Base-by-base conservation (phyloP, 805 yeast species). In the Debaryomyces hansenii region DNA sequence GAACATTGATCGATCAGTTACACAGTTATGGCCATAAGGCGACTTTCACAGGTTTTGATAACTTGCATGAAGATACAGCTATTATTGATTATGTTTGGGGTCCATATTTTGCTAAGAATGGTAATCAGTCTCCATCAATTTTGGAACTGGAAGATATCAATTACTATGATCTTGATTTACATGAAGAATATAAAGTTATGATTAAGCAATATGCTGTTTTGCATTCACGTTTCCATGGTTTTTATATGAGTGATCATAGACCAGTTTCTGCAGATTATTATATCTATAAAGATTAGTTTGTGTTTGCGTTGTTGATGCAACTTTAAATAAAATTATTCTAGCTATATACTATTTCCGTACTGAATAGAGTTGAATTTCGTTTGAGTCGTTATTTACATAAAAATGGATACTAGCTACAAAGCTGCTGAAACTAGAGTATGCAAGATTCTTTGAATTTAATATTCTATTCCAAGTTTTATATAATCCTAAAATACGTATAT, bases 31-130 rank as follows among this genome's bases (percentile, higher is more conserved):
- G 83, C 0, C 69, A 67, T 47, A 50, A 51, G 16, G 50, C 64
- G 20, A 79, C 84, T 0, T 78, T 69, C 49, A 77, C 83, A 0
- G 83, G 83, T 3, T 80, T 79, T 52, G 66, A 67, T 47, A 58
- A 53, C 14, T 57, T 50, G 10, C 34, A 59, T 39, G 69, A 62
- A 49, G 58, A 50, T 31, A 44, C 42, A 18, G 47, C 59, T 15
- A 66, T 66, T 28, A 77, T 77, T 40, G 81, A 77, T 52, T 75
- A 74, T 47, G 67, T 77, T 27, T 77, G 79, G 78, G 62, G 71
- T 1, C 70, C 73, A 5, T 51, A 50, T 41, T 59, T 52, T 50
- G 53, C 66, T 14, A 48, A 41, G 20, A 45, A 47, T 34, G 52
- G 41, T 1, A 40, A 45, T 18, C 27, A 45, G 11, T 9, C 18